Evolutionary conservation across 2,329 filamentous ascomycete species (phyloP), one percentile per base, ranked within the genome.

Genomic region (Cladosporium sp.): DNA sequence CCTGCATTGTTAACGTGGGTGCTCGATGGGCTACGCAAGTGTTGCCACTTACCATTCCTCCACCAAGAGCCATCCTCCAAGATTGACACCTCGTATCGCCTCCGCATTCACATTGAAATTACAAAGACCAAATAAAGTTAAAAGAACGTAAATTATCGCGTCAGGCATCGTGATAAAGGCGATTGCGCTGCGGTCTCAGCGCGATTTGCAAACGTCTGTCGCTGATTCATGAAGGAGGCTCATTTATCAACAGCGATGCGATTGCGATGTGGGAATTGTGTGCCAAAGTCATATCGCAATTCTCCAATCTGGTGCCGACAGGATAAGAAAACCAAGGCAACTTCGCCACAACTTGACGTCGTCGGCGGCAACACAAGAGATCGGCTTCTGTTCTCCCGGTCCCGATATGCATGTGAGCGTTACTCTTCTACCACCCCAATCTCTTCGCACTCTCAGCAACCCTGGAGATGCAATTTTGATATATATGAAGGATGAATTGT

Each of bases 21-120:
- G 24, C 10, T 2, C 6, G 25, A 9, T 13, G 20, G 8, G 3
- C 4, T n/a, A 32, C 2, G 2, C 12, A 7, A 5, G 22, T 28
- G 13, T 20, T 19, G 44, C 37, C 45, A 25, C 55, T 35, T 36
- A 57, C 55, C 55, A 56, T 42, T 50, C 42, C 65, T 78, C 76
- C 15, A 80, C 70, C 9, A 80, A 73, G 17, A 80, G 66, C 78
- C 78, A 80, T 37, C 78, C 78, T 25, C 78, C 78, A 59, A 80
- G 72, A 52, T 79, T 80, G n/a, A 80, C 73, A 35, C 78, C 78
- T 37, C 73, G 71, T n/a, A 83, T 75, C 61, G 77, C 79, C 34
- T 77, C 73, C 4, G 52, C 52, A 1, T 5, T 5, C 22, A 15
- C 2, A 15, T 8, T 7, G 1, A 15, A 15, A 5, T 10, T 7